Evolutionary conservation across 1,284 basidiomycete genomes (phyloP).

Genomic region (Ustilago cynodontis): DNA sequence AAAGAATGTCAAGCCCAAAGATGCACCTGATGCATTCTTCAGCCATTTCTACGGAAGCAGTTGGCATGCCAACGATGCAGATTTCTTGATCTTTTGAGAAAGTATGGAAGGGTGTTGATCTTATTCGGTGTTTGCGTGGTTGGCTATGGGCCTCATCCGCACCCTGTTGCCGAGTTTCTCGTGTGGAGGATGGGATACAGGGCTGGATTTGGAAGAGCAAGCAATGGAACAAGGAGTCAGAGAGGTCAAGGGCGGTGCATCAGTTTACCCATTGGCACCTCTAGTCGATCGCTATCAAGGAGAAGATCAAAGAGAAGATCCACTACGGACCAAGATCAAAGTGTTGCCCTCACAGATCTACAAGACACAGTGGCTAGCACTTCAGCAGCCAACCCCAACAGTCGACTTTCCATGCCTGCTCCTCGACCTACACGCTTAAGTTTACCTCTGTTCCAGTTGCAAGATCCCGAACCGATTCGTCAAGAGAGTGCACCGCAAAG

Average conservation of each 20-base stretch:
- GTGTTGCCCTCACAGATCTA: constrained; percentile 24
- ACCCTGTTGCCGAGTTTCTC: constrained; percentile 37
- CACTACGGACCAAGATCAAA: constrained; percentile 35
- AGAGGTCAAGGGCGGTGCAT: constrained; percentile 43
- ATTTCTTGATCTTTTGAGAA: constrained; percentile 68
- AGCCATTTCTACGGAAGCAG: constrained; percentile 94
- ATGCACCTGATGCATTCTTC: constrained; percentile 88
- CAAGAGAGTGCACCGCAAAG: constrained; percentile 35
- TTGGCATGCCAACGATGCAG: constrained; percentile 76
- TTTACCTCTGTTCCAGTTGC: constrained; percentile 52
- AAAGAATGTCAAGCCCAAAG: constrained; percentile 87
- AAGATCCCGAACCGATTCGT: constrained; percentile 41
- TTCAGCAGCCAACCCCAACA: constrained; percentile 31
- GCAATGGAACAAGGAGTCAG: constrained; percentile 1
- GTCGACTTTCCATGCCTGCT: constrained; percentile 38
- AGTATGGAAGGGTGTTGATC: constrained; percentile 62
- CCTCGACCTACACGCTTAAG: constrained; percentile 43
- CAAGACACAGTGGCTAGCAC: constrained; percentile 25
- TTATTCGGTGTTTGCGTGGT: constrained; percentile 52
- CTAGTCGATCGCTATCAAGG: constrained; percentile 10
- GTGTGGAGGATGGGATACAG: constrained; percentile 22
- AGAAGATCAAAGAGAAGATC: constrained; percentile 31
- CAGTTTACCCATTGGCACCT: constrained; percentile 41
- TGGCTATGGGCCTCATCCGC: constrained; percentile 43
- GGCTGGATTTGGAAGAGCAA: constrained; percentile 17